Evolutionary conservation across 164 flowering plant genomes (phyloP).

Genomic region (Paratinospora sagittata): DNA sequence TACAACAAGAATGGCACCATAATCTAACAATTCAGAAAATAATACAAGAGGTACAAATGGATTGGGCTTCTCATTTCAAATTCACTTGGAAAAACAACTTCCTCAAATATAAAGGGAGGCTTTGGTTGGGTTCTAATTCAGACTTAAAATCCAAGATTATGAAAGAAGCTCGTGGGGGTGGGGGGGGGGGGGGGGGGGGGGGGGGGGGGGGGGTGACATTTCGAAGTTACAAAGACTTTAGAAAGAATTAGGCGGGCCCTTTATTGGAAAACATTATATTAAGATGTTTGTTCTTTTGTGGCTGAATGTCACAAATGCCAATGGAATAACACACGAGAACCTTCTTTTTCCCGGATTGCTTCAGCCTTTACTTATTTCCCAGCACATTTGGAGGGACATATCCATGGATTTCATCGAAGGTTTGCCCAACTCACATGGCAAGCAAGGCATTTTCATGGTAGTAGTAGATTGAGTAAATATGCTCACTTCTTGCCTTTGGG

Average conservation of each 20-base stretch:
- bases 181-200: no score
- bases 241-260: neutral
- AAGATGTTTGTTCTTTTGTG: neutral
- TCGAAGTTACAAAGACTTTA: neutral
- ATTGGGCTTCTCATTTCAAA: no score
- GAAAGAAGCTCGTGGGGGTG: constrained; percentile 1
- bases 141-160: no score
- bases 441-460: neutral
- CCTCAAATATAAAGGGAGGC: no score
- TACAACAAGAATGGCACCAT: no score
- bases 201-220: neutral
- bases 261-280: neutral
- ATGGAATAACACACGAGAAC: neutral
- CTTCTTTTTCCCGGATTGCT: neutral
- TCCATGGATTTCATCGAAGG: neutral
- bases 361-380: no score
- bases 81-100: no score
- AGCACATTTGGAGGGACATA: neutral
- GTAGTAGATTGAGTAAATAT: neutral
- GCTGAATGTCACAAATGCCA: neutral
- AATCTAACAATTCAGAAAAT: no score
- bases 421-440: neutral
- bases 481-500: no score
- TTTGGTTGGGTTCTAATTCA: no score
- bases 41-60: no score